Evolutionary conservation across 768 basidiomycete genomes (phyloP).

Genomic region (Omphalotus guepiniiformis): DNA sequence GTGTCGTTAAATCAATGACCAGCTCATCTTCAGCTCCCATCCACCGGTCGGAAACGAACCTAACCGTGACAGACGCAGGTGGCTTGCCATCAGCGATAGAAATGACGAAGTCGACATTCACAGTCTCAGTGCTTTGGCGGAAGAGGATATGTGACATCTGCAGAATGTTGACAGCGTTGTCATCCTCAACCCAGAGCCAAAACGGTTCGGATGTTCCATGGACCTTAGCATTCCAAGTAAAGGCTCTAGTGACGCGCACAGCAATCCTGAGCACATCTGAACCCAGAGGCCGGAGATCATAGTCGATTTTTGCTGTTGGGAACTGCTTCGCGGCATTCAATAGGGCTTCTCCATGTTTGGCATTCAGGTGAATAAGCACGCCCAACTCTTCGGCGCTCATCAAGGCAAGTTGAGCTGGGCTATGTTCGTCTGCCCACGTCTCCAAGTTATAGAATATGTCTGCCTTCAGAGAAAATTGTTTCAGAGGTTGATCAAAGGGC

Average conservation of each 20-base stretch:
- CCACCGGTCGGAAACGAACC: constrained; percentile 89
- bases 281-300: constrained; percentile 75
- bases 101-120: constrained; percentile 78
- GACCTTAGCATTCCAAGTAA: constrained; percentile 74
- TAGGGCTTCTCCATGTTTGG: constrained; percentile 75
- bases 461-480: constrained; percentile 70
- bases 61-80: constrained; percentile 66
- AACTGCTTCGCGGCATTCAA: constrained; percentile 80
- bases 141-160: constrained; percentile 74
- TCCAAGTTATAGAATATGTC: constrained; percentile 79
- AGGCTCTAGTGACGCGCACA: constrained; percentile 58
- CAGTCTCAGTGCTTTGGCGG: constrained; percentile 52
- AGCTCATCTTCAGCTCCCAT: constrained; percentile 83
- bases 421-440: constrained; percentile 77
- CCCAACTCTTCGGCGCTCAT: constrained; percentile 71
- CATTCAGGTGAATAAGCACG: constrained; percentile 80
- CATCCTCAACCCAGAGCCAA: constrained; percentile 95
- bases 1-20: constrained; percentile 53
- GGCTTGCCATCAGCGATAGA: constrained; percentile 56
- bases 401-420: constrained; percentile 65
- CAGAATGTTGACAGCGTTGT: constrained; percentile 73
- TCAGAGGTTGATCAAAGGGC: constrained; percentile 91
- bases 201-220: constrained; percentile 83
- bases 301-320: constrained; percentile 64
- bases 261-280: constrained; percentile 78